These are phyloP conservation scores for Lachancea nothofagi DNA, from an alignment of 805 yeast species.

Conservation along the genomic window DNA sequence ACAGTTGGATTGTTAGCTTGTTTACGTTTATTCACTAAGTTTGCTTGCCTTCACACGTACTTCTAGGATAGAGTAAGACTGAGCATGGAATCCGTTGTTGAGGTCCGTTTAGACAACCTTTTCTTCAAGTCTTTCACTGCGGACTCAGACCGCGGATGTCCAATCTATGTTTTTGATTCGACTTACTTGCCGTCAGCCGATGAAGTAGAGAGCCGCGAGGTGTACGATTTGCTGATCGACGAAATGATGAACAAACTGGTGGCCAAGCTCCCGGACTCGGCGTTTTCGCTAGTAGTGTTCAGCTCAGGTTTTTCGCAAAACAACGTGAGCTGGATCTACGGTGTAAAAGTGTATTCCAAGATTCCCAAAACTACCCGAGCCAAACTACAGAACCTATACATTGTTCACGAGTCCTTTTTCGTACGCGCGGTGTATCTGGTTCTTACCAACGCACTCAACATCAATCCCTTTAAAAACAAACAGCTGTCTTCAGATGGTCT, in stretches of 20 bases:
- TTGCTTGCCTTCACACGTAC: background rate
- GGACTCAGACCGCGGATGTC: conserved; percentile 65
- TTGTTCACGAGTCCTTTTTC: conserved; percentile 91
- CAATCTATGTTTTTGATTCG: conserved; percentile 78
- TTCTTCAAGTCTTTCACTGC: conserved; percentile 54
- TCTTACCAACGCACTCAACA: conserved; percentile 53
- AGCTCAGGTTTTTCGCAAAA: conserved; percentile 69
- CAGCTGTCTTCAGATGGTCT: conserved; percentile 22
- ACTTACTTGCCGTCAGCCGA: conserved; percentile 66
- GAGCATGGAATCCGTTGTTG: conserved; percentile 16
- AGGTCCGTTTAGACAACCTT: conserved; percentile 36
- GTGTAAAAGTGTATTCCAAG: conserved; percentile 50
- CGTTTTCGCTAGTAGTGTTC: conserved; percentile 66
- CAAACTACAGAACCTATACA: conserved; percentile 55
- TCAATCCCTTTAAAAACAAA: conserved; percentile 36
- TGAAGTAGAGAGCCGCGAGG: conserved; percentile 34
- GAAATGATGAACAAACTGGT: conserved; percentile 55
- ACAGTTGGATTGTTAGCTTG: too few species aligned
- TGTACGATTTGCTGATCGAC: conserved; percentile 37
- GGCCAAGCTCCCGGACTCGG: conserved; percentile 50
- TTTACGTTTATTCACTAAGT: background rate
- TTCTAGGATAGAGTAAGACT: background rate
- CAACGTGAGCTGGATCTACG: conserved; percentile 60
- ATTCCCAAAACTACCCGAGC: conserved; percentile 53
- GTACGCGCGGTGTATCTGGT: conserved; percentile 72